A percentile compares a stretch with the other conserved stretches of the same genome.
Evolutionary conservation across 805 yeast genomes (phyloP).

Genomic region (Kluyveromyces aestuarii): DNA sequence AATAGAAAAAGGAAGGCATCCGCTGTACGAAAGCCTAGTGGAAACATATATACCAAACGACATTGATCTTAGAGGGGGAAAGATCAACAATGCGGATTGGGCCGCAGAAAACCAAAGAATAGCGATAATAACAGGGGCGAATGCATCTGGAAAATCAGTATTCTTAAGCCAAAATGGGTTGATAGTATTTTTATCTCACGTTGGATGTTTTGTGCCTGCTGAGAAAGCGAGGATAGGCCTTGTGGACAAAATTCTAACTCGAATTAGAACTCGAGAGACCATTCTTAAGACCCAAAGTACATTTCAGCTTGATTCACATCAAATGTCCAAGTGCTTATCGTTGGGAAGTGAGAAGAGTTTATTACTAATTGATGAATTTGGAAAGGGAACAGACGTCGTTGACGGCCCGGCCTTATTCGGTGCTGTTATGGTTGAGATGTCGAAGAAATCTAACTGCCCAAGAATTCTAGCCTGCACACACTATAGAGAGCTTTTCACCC

Average conservation of each 20-base stretch:
- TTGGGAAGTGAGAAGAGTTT: slow-evolving; percentile 34
- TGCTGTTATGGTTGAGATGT: slow-evolving; percentile 25
- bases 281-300: slow-evolving; percentile 36
- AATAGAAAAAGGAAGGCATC: slow-evolving; percentile 38
- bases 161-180: slow-evolving; percentile 40
- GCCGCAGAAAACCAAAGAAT: slow-evolving; percentile 18
- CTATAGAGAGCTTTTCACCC: slow-evolving; percentile 33
- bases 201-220: slow-evolving; percentile 50
- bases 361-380: slow-evolving; percentile 44
- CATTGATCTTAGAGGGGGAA: slow-evolving; percentile 22
- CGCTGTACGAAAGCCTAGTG: slow-evolving; percentile 34
- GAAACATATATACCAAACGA: slow-evolving; percentile 37
- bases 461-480: slow-evolving; percentile 34
- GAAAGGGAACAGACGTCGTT: slow-evolving; percentile 41
- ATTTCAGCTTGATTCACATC: slow-evolving; percentile 40
- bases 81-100: slow-evolving; percentile 4
- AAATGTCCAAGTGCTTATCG: slow-evolving; percentile 35
- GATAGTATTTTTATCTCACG: slow-evolving; percentile 40
- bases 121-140: slow-evolving; percentile 40
- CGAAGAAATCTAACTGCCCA: slow-evolving; percentile 11
- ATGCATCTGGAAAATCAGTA: slow-evolving; percentile 46
- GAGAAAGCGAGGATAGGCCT: slow-evolving; percentile 36
- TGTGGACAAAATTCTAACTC: slow-evolving; percentile 39
- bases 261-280: slow-evolving; percentile 36
- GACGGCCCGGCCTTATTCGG: slow-evolving; percentile 41